These are phyloP conservation scores for Cercospora sojina DNA, from an alignment of 2,329 filamentous ascomycete species.

Conservation along the genomic window DNA sequence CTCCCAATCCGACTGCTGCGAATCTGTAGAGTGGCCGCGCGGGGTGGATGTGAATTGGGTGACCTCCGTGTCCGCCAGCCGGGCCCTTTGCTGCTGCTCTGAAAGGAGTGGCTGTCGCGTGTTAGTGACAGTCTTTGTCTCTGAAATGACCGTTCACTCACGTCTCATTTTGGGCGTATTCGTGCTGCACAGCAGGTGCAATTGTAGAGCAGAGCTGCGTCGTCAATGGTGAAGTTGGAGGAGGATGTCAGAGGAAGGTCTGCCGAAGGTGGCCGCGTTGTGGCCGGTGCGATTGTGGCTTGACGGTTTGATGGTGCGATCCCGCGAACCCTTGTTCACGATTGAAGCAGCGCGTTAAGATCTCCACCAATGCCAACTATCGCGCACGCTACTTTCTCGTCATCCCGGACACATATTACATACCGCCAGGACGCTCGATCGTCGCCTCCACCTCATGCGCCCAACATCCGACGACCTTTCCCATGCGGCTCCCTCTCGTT, in stretches of 20 bases:
- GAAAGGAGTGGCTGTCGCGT: constrained; percentile 19
- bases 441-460: background rate
- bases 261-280: background rate
- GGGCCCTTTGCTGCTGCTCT: constrained; percentile 30
- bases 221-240: background rate
- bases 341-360: constrained; percentile 1
- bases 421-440: background rate
- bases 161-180: constrained; percentile 14
- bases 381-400: background rate
- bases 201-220: background rate
- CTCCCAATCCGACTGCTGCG: constrained; percentile 80
- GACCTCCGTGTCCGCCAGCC: constrained; percentile 45
- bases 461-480: background rate
- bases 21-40: constrained; percentile 75
- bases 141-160: background rate
- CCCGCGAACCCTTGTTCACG: background rate
- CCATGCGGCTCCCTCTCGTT: constrained; percentile 6
- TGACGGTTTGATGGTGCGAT: background rate
- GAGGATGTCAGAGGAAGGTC: background rate
- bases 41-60: constrained; percentile 60
- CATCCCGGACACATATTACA: constrained; percentile 1
- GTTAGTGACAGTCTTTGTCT: background rate
- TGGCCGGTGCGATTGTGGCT: background rate
- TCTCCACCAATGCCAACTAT: constrained; percentile 6
- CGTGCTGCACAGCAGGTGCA: background rate